Evolutionary conservation across 2,329 filamentous ascomycete genomes (phyloP).

Genomic region (Colletotrichum eleusines): DNA sequence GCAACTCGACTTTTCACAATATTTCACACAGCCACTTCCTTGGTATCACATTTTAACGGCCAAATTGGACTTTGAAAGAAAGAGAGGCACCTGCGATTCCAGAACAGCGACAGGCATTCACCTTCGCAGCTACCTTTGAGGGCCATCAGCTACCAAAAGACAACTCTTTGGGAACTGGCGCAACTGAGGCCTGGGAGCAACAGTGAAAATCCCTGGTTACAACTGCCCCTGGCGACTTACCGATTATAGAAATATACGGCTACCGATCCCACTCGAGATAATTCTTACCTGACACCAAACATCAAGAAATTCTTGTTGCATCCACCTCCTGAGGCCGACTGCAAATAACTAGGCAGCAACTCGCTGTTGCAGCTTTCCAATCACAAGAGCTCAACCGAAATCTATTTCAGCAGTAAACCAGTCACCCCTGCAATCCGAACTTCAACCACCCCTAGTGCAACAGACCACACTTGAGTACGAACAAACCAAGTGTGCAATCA

Average conservation of each 20-base stretch:
- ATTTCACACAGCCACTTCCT: background rate
- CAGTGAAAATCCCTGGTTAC: background rate
- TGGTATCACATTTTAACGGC: background rate
- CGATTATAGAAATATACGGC: background rate
- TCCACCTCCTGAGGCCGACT: background rate
- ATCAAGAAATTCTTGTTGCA: background rate
- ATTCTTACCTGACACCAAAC: background rate
- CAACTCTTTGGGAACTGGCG: background rate
- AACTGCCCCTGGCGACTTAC: background rate
- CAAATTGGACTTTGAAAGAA: background rate
- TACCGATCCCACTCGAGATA: background rate
- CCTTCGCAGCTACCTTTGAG: background rate
- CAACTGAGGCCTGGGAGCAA: background rate
- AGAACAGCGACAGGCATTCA: background rate
- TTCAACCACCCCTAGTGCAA: background rate
- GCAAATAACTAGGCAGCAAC: background rate
- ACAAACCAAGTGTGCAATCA: conserved; percentile 45
- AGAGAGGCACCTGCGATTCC: too few relatives aligned
- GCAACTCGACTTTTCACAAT: conserved; percentile 1
- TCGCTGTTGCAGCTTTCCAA: background rate
- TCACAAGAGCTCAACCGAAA: background rate
- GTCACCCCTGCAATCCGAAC: background rate
- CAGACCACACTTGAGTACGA: background rate
- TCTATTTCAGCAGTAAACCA: background rate
- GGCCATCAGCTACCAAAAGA: background rate